Percentiles rank a stretch among this genome's conserved stretches.
Conservation (phyloP, 1,284 basidiomycete genomes). For the Pyrrhoderma noxium region DNA sequence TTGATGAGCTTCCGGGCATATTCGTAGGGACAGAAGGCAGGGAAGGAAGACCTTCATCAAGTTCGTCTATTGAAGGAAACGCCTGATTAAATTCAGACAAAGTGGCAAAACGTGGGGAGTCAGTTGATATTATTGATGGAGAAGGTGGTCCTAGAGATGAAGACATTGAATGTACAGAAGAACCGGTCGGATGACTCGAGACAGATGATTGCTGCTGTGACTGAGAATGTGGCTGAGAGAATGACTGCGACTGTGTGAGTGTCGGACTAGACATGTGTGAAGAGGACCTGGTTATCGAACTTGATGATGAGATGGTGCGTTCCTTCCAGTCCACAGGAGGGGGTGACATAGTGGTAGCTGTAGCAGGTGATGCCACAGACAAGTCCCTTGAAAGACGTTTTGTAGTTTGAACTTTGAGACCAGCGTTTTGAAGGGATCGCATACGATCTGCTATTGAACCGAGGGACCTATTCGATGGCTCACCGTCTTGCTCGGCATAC, state of each 20-base stretch:
- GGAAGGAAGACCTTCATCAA: slow-evolving; percentile 41
- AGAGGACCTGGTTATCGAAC: slow-evolving; percentile 12
- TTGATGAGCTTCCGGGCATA: slow-evolving; percentile 27
- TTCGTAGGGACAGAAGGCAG: slow-evolving; percentile 41
- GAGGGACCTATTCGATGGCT: slow-evolving; percentile 32
- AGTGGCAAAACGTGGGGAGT: slow-evolving; percentile 32
- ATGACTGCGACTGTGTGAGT: not conserved
- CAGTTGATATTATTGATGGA: slow-evolving; percentile 49
- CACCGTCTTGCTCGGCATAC: not conserved
- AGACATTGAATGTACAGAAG: slow-evolving; percentile 47
- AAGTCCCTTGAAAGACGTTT: slow-evolving; percentile 50
- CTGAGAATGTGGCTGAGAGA: slow-evolving; percentile 12
- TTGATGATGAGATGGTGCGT: not conserved
- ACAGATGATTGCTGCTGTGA: slow-evolving; percentile 16
- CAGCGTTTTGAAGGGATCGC: slow-evolving; percentile 59
- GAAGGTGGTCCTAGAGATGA: slow-evolving; percentile 68
- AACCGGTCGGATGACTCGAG: slow-evolving; percentile 27
- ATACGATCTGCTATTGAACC: slow-evolving; percentile 65
- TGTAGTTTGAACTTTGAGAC: slow-evolving; percentile 42
- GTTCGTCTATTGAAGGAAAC: slow-evolving; percentile 70
- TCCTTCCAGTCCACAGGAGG: slow-evolving; percentile 12
- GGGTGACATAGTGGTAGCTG: slow-evolving; percentile 11
- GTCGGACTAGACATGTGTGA: slow-evolving; percentile 12
- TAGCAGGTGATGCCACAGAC: slow-evolving; percentile 29
- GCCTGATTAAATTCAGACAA: slow-evolving; percentile 49